Evolutionary conservation across 2,329 filamentous ascomycete species (phyloP).

Genomic region (Passalora sequoiae): DNA sequence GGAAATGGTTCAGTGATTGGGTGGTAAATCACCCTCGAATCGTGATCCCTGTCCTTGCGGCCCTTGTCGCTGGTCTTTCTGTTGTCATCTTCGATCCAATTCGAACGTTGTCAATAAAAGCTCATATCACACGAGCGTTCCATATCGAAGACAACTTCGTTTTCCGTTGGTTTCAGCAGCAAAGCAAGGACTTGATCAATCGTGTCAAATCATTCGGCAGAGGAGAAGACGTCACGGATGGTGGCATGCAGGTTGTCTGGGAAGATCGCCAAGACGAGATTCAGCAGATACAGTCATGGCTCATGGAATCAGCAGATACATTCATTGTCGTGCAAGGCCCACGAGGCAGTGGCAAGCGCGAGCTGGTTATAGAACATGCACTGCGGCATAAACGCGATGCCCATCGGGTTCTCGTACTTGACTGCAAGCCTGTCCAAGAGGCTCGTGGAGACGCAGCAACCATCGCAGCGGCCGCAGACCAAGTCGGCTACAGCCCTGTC

Average conservation of each 20-base stretch:
- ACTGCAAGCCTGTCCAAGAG: conserved; percentile 91
- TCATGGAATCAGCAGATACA: conserved; percentile 82
- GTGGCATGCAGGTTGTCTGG: conserved; percentile 75
- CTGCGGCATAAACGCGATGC: conserved; percentile 57
- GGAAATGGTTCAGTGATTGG: conserved; percentile 82
- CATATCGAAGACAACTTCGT: conserved; percentile 67
- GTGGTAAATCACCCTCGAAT: conserved; percentile 78
- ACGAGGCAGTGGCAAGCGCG: conserved; percentile 82
- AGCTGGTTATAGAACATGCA: conserved; percentile 79
- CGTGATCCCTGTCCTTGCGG: conserved; percentile 76
- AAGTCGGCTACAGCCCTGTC: conserved; percentile 86
- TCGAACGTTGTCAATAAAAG: conserved; percentile 84
- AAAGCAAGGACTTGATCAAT: conserved; percentile 58
- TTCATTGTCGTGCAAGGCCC: conserved; percentile 94
- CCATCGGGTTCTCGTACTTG: conserved; percentile 74
- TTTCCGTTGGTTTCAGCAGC: conserved; percentile 75
- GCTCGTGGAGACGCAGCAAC: conserved; percentile 81
- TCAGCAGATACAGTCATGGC: conserved; percentile 74
- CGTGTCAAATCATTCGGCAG: conserved; percentile 43
- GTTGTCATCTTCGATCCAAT: conserved; percentile 92
- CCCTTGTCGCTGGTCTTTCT: conserved; percentile 73
- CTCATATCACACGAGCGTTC: conserved; percentile 74
- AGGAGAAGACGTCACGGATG: conserved; percentile 51
- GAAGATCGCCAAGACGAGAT: conserved; percentile 79
- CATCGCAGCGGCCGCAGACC: conserved; percentile 71